These are phyloP conservation scores for Leersia perrieri DNA, from an alignment of 176 grass and related monocot species.

Conservation along the genomic window DNA sequence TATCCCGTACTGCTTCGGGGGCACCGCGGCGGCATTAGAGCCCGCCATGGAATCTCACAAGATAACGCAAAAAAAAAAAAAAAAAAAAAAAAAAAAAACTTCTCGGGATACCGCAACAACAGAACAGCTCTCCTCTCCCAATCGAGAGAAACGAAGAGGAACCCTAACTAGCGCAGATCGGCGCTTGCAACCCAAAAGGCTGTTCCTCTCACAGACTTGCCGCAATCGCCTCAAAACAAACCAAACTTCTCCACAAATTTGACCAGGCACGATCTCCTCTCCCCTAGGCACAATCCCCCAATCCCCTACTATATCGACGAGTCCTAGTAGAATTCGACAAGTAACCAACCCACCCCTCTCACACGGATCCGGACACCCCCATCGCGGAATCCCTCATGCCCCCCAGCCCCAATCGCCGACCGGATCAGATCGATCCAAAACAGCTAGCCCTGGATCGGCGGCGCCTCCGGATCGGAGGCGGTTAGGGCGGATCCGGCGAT, in stretches of 20 bases:
- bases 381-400: background rate
- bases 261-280: background rate
- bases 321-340: conserved; percentile 12
- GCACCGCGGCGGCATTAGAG: background rate
- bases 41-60: conserved; percentile 31
- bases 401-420: background rate
- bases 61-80: background rate
- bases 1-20: conserved; percentile 57
- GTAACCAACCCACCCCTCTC: background rate
- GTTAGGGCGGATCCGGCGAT: conserved; percentile 27
- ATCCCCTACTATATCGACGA: background rate
- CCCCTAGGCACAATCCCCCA: background rate
- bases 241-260: background rate
- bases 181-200: background rate
- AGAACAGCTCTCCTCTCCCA: background rate
- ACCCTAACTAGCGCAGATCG: background rate
- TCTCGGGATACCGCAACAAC: background rate
- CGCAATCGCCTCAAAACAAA: background rate
- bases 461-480: background rate
- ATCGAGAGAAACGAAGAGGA: background rate
- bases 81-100: no score
- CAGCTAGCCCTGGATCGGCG: background rate
- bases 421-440: conserved; percentile 32
- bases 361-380: conserved; percentile 9
- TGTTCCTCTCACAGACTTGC: background rate